A percentile compares a stretch with the other conserved stretches of the same genome.
Conservation (phyloP, 139 green algal species). For the Coelastrella sp. region DNA sequence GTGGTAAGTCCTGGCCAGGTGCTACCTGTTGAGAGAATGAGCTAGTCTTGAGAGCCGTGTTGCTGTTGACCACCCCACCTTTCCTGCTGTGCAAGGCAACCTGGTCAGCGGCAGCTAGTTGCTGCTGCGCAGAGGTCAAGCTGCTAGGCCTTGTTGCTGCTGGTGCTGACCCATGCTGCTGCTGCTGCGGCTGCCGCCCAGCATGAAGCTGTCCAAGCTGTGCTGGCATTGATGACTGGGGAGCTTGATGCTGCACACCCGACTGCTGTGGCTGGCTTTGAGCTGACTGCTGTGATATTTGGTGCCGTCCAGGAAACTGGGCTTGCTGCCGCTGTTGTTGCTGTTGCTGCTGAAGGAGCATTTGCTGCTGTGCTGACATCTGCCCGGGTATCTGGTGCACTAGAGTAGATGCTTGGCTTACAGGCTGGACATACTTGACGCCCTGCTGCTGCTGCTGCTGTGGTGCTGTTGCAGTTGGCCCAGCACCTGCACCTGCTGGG, state of each 20-base stretch:
- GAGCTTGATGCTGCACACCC: background rate
- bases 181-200: background rate
- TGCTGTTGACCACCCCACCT: background rate
- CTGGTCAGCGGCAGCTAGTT: background rate
- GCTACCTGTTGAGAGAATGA: background rate
- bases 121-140: background rate
- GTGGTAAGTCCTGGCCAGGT: background rate
- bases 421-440: background rate
- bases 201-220: background rate
- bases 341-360: background rate
- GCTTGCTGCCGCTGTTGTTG: constrained; percentile 33
- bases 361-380: constrained; percentile 16
- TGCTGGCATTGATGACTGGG: too few relatives aligned
- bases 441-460: constrained; percentile 37
- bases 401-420: background rate
- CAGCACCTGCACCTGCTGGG: background rate
- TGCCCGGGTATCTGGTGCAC: background rate
- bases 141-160: background rate
- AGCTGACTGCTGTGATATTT: background rate
- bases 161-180: constrained; percentile 11
- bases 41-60: background rate
- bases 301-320: background rate
- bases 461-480: background rate
- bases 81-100: background rate
- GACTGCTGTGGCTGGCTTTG: background rate